Evolutionary conservation across 1,139 yeast species (phyloP).

Genomic region (Saccharomyces hybrid): DNA sequence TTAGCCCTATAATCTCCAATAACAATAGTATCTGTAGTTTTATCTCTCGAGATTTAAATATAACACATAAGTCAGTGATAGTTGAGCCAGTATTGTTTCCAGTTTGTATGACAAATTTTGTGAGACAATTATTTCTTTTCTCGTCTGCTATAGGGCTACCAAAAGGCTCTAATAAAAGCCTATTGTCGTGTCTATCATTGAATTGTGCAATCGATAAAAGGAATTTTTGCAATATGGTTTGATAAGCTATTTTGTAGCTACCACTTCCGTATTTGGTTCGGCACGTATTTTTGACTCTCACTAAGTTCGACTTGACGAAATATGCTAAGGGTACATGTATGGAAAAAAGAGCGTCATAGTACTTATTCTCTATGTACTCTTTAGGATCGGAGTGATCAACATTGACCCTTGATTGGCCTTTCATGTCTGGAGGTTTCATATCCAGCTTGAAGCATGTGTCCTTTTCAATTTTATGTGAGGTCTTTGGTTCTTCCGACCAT

Average conservation of each 20-base stretch:
- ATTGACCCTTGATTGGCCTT: not conserved
- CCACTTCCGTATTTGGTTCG: constrained; percentile 7
- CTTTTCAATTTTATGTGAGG: constrained; percentile 1
- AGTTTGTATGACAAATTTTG: constrained; percentile 7
- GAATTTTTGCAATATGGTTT: constrained; percentile 9
- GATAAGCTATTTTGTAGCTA: constrained; percentile 9
- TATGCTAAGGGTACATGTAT: constrained; percentile 25
- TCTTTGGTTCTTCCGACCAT: constrained; percentile 15
- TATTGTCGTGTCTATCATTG: constrained; percentile 19
- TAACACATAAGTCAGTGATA: constrained; percentile 10
- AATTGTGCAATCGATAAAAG: constrained; percentile 16
- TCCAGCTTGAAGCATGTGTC: constrained; percentile 9
- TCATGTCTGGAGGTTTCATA: constrained; percentile 17
- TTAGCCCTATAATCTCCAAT: constrained; percentile 38
- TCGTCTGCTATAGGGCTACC: constrained; percentile 2
- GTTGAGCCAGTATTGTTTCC: not conserved
- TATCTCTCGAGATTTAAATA: constrained; percentile 55
- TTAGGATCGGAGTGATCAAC: constrained; percentile 12
- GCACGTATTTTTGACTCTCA: constrained; percentile 24
- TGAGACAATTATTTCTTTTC: constrained; percentile 9
- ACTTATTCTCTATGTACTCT: constrained; percentile 20
- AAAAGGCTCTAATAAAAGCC: not conserved
- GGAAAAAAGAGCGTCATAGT: constrained; percentile 24
- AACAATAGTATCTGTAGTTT: constrained; percentile 56
- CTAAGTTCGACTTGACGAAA: constrained; percentile 28